These are phyloP conservation scores for Priceomyces medius DNA, from an alignment of 805 yeast species.

Conservation along the genomic window DNA sequence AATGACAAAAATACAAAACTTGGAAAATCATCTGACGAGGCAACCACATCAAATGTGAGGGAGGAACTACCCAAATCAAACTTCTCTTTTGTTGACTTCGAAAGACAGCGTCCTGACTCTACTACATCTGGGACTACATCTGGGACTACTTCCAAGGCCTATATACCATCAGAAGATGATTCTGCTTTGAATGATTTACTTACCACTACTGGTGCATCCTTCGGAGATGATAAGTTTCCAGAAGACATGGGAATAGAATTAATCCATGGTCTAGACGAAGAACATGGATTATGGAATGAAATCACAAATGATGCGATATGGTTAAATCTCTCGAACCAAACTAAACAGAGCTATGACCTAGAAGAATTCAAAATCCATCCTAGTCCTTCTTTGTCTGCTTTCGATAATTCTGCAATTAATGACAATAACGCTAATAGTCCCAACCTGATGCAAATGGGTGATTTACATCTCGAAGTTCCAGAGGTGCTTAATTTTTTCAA, in stretches of 20 bases:
- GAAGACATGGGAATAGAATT: constrained; percentile 38
- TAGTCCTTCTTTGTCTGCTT: neutral
- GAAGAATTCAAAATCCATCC: neutral
- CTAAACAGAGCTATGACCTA: neutral
- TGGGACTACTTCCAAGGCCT: neutral
- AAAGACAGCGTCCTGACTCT: neutral
- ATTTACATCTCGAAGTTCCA: constrained; percentile 1
- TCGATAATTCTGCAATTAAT: neutral
- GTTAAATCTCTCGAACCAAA: constrained; percentile 41
- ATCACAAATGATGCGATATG: constrained; percentile 76
- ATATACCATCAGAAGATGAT: neutral
- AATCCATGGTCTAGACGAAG: constrained; percentile 40
- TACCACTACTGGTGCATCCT: constrained; percentile 5
- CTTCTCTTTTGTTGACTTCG: neutral
- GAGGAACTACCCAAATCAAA: neutral
- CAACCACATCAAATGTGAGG: neutral
- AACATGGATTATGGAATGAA: constrained; percentile 68
- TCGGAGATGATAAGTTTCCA: neutral
- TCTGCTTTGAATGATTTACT: constrained; percentile 25
- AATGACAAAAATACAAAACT: neutral
- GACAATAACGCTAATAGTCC: neutral
- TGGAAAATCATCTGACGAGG: neutral
- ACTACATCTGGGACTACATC: neutral
- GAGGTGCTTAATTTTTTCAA: constrained; percentile 1
- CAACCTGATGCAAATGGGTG: neutral